Percentiles rank a stretch among this genome's conserved stretches.
Evolutionary conservation across 129 eudicot genomes (phyloP).

Genomic region (Flaveria robusta): DNA sequence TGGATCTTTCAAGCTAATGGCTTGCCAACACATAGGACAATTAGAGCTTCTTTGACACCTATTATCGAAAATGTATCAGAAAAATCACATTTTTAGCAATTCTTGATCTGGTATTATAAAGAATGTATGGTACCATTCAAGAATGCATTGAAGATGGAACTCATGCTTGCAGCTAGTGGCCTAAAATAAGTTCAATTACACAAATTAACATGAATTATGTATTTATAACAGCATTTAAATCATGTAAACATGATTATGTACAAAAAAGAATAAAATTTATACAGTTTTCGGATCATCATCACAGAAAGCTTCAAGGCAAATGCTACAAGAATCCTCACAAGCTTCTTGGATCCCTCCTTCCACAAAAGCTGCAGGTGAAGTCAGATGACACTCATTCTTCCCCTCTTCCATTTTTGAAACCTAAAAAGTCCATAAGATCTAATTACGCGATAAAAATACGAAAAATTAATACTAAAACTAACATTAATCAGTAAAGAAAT

Average conservation of each 20-base stretch:
- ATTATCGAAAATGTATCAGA: background rate
- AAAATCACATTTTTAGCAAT: background rate
- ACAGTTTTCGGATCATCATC: slow-evolving; percentile 78
- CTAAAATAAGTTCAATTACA: slow-evolving; percentile 33
- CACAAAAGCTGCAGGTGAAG: slow-evolving; percentile 85
- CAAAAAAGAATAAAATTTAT: background rate
- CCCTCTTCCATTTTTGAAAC: slow-evolving; percentile 50
- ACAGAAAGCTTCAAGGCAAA: slow-evolving; percentile 73
- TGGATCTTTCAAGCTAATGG: slow-evolving; percentile 67
- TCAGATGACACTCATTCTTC: slow-evolving; percentile 54
- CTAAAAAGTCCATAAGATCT: slow-evolving; percentile 24
- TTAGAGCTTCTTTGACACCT: slow-evolving; percentile 91
- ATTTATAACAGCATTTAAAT: slow-evolving; percentile 7
- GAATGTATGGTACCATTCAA: slow-evolving; percentile 55
- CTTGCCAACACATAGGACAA: slow-evolving; percentile 93
- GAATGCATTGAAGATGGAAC: slow-evolving; percentile 87
- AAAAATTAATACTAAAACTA: background rate
- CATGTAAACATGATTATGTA: background rate
- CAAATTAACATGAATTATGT: slow-evolving; percentile 15
- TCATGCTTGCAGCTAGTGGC: slow-evolving; percentile 83
- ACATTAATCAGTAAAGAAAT: background rate
- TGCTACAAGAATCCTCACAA: slow-evolving; percentile 92
- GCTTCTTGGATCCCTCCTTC: slow-evolving; percentile 88
- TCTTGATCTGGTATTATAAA: background rate
- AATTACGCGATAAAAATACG: background rate